These are phyloP conservation scores for Candida mesenterica DNA, from an alignment of 1,139 yeast genomes.

Conservation along the genomic window DNA sequence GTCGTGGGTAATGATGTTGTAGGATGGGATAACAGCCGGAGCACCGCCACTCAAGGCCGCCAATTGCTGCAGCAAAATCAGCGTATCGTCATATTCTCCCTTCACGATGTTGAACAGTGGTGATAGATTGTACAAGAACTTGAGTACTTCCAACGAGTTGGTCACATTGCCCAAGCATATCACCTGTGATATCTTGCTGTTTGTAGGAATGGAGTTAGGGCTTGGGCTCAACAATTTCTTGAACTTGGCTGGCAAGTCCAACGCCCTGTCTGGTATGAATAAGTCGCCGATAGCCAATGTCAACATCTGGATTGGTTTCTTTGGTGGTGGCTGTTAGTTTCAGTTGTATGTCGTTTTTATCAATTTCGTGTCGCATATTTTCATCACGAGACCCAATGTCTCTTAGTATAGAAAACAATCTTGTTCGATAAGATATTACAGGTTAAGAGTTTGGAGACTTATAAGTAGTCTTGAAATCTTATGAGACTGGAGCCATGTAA, in stretches of 20 bases:
- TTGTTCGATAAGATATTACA: too few relatives aligned
- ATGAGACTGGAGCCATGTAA: too few relatives aligned
- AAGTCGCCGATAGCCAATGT: constrained; percentile 89
- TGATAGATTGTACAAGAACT: constrained; percentile 64
- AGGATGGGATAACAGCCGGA: constrained; percentile 48
- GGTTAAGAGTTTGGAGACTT: too few relatives aligned
- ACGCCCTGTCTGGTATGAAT: constrained; percentile 83
- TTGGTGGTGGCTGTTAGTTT: not conserved
- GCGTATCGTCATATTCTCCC: constrained; percentile 65
- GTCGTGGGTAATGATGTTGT: constrained; percentile 66
- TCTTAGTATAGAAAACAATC: too few relatives aligned
- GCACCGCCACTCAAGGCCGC: constrained; percentile 16
- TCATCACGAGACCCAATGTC: too few relatives aligned
- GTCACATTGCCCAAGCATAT: constrained; percentile 83
- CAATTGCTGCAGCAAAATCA: constrained; percentile 35
- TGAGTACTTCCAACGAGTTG: constrained; percentile 60
- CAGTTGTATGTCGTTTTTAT: too few relatives aligned
- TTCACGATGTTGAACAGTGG: constrained; percentile 73
- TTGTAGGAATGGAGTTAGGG: constrained; percentile 36
- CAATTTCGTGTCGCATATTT: too few relatives aligned
- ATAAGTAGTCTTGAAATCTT: too few relatives aligned
- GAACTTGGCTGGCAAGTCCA: constrained; percentile 59
- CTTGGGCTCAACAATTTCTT: constrained; percentile 63
- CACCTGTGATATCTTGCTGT: constrained; percentile 79
- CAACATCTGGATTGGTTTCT: constrained; percentile 57